Evolutionary conservation across 805 yeast species (phyloP), one percentile per base, ranked within the genome.

Genomic region (Sungouiozyma ichnusensis): DNA sequence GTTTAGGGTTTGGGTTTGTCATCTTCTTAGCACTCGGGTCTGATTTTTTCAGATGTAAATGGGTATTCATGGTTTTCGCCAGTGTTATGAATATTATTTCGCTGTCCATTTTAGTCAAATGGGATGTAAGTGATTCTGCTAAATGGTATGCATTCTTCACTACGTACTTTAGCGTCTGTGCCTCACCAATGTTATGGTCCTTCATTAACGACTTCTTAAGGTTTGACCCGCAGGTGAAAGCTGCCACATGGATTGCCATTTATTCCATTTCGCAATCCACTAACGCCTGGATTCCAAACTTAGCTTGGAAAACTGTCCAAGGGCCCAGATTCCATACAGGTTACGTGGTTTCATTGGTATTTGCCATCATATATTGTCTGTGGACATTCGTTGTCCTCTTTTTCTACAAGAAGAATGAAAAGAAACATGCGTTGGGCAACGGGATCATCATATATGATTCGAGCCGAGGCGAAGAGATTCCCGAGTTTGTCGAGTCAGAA

Each of bases 81-180:
- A 76, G 70, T 40, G 63, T 69, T 0, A 69, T 77, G 67, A 77
- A 76, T 49, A 61, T 74, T 20, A 52, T 71, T 5, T 79, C 81
- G 13, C 75, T 77, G 53, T 65, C 66, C 1, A 63, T 78, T 18
- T 60, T 78, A 48, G 77, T 79, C 4, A 70, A 69, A 36, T 78
- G 84, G 84, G 58, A 76, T 47, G 74, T 78, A 20, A 67, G 77
- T 0, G 65, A 65, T 35, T 44, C 65, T n/a, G 76, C 82, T 14
- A 76, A 78, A 57, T 77, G 83, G 82, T 76, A 70, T 63, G 84
- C 77, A 0, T 78, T 73, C 55, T 65, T 76, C 51, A 65, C 73
- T 38, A 76, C 74, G 16, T 78, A 77, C 52, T 74, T 75, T 57
- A 73, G 78, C 13, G 77, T 80, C 71, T 73, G 82, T 15, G 74